Evolutionary conservation across 202 grass and related monocot species (phyloP), one percentile per base, ranked within the genome.

Genomic region (Setaria viridis): DNA sequence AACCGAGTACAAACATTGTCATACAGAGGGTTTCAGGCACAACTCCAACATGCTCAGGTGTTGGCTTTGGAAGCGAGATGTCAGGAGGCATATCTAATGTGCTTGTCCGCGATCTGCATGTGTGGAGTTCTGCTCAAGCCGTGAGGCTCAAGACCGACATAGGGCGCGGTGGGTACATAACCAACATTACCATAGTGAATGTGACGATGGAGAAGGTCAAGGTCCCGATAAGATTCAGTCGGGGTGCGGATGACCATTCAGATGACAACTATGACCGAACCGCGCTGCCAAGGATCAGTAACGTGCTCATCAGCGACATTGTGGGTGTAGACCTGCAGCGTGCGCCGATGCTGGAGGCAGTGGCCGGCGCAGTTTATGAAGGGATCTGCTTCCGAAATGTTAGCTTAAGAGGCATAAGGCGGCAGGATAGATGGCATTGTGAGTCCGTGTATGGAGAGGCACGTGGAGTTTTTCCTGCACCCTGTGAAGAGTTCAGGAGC

Each of bases 11-110:
- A 12, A 89, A 93, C 87, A 92, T 95, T 47, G 39, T 88, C 35
- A 81, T 98, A 29, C 93, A 95, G 69, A 87, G 93, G 45, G 50
- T 98, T 65, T 90, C 91, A 17, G 95, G 95, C 69, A 93, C 93
- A 34, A 98, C 95, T 45, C 95, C 95, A 0, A 95, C 95, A 4
- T 98, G 95, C 85, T 98, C 95, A 4, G 95, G 95, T 35, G 81
- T 98, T 12, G 93, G 95, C 19, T 88, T 98, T 13, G 95, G 95
- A 54, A 95, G 93, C 0, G 95, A 98, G 82, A 98, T 98, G 91
- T 98, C 95, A 0, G 95, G 95, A 7, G 93, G 93, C 20, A 93
- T 98, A 86, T 92, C 91, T 10, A 85, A 92, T n/a, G 83, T 98
- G 30, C 70, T 90, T 11, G 87, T 95, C 30, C 79, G 84, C 11